Percentiles rank a stretch among this genome's conserved stretches.
phyloP scores from a whole-genome alignment of 192 early-diverging fungal genomes.

The Gaertneriomyces sp. region DNA sequence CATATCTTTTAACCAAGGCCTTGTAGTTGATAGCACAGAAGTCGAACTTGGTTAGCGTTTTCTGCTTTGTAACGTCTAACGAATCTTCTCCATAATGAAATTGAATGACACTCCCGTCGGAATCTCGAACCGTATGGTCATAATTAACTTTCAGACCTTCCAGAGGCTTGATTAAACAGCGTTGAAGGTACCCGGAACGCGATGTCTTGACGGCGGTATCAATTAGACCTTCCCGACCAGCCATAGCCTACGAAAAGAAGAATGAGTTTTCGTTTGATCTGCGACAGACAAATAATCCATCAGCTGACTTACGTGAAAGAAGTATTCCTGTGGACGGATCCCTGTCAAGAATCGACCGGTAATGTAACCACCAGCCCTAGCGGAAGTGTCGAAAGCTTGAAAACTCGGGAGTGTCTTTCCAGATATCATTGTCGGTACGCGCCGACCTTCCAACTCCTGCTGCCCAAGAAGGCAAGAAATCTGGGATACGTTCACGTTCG shows the following conservation, averaged over 20 bases:
- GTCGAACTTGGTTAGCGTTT: conserved; percentile 84
- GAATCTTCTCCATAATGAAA: conserved; percentile 99
- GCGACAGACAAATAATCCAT: not conserved
- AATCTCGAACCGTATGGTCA: conserved; percentile 94
- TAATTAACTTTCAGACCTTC: conserved; percentile 94
- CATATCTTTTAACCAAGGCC: conserved; percentile 75
- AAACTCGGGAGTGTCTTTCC: conserved; percentile 96
- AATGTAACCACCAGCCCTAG: conserved; percentile 95
- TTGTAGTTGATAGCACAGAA: conserved; percentile 91
- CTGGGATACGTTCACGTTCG: conserved; percentile 90
- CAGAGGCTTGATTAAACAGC: conserved; percentile 98
- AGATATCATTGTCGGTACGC: conserved; percentile 97
- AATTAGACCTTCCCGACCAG: conserved; percentile 99
- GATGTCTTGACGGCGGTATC: conserved; percentile 99
- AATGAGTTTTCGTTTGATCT: not conserved
- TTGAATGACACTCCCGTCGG: conserved; percentile 91
- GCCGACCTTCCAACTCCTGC: conserved; percentile 94
- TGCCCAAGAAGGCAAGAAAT: conserved; percentile 97
- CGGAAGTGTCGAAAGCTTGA: conserved; percentile 80
- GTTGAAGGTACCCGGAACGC: conserved; percentile 96
- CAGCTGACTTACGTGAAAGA: conserved; percentile 43
- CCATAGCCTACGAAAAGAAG: conserved; percentile 65
- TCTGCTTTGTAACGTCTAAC: conserved; percentile 92
- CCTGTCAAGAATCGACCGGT: conserved; percentile 97
- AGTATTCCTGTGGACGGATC: conserved; percentile 85